Percentiles rank a stretch among this genome's conserved stretches.
phyloP scores from a whole-genome alignment of 202 grass and related monocot genomes.

The Setaria italica region DNA sequence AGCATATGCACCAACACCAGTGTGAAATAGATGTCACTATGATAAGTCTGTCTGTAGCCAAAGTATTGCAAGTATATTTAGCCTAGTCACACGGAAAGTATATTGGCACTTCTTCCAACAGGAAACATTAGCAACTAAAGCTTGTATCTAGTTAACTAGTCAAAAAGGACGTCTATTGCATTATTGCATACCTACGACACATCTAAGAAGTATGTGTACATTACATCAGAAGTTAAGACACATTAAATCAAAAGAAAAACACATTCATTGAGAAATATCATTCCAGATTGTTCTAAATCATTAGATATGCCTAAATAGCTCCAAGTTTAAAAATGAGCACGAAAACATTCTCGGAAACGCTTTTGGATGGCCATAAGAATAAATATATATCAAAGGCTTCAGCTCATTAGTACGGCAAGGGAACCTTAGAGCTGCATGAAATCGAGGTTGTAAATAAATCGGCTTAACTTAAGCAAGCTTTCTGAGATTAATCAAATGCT shows the following conservation, averaged over 20 bases:
- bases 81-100: neutral
- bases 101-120: neutral
- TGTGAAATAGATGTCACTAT: neutral
- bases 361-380: neutral
- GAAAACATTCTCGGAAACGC: neutral
- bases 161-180: neutral
- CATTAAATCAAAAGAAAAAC: neutral
- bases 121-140: neutral
- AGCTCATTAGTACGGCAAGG: neutral
- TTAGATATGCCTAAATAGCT: conserved; percentile 3
- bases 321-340: neutral
- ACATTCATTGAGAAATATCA: neutral
- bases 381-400: conserved; percentile 1
- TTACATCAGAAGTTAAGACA: neutral
- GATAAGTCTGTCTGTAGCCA: neutral
- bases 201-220: neutral
- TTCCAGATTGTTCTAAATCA: neutral
- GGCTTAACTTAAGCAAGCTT: neutral
- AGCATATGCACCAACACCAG: neutral
- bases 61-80: neutral
- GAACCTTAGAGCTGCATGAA: neutral
- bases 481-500: neutral
- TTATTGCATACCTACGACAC: neutral
- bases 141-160: neutral
- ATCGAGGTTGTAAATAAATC: neutral